Evolutionary conservation across 768 basidiomycete genomes (phyloP).

Genomic region (Amanita molliuscula): DNA sequence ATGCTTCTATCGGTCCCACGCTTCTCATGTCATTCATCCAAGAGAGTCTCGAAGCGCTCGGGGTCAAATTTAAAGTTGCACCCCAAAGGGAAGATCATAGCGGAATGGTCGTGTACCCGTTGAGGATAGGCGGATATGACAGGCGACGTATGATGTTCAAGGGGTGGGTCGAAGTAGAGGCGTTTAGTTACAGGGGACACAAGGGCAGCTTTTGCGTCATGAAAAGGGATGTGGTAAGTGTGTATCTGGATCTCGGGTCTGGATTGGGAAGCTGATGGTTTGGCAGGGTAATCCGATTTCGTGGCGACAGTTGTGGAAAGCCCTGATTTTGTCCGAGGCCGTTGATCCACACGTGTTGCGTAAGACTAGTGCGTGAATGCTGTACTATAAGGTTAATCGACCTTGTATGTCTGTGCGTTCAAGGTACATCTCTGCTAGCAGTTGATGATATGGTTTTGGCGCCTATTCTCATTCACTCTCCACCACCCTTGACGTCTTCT

Average conservation of each 20-base stretch:
- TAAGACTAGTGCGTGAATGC: constrained; percentile 13
- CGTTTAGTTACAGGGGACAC: constrained; percentile 35
- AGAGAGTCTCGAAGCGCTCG: constrained; percentile 36
- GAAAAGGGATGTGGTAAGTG: constrained; percentile 54
- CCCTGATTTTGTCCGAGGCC: constrained; percentile 35
- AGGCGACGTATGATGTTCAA: constrained; percentile 52
- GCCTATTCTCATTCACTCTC: too few species aligned
- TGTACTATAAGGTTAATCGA: too few species aligned
- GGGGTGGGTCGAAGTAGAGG: constrained; percentile 67
- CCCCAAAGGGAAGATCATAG: constrained; percentile 13
- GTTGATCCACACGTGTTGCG: constrained; percentile 50
- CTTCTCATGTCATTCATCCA: constrained; percentile 44
- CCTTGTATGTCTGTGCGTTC: too few species aligned
- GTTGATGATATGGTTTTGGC: too few species aligned
- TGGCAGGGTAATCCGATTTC: constrained; percentile 65
- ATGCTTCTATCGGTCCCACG: constrained; percentile 45
- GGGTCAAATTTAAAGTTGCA: constrained; percentile 40
- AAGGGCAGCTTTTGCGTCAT: constrained; percentile 62
- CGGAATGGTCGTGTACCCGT: constrained; percentile 16
- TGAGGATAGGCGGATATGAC: constrained; percentile 66
- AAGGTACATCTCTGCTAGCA: too few species aligned
- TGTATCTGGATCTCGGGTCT: not conserved
- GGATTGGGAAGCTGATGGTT: not conserved
- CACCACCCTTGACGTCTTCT: too few species aligned
- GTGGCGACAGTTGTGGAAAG: constrained; percentile 72